Conservation (phyloP, 2,329 filamentous ascomycete species). For the Botrytis pseudocinerea region DNA sequence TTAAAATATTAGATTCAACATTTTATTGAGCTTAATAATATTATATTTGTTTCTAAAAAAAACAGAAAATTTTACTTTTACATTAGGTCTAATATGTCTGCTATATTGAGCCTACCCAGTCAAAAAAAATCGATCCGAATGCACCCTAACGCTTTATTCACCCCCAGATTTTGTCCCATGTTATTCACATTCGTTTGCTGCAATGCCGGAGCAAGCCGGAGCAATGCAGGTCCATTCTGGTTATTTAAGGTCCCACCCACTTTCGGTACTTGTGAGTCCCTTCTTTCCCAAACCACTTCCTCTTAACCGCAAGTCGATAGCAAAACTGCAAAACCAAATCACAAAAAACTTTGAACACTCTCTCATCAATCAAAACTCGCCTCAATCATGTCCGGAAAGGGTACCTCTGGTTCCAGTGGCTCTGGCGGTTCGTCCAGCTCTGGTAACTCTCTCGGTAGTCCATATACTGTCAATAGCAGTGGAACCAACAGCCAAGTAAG, state of each 20-base stretch:
- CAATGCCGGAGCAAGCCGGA: too few species aligned
- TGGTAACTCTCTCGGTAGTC: conserved; percentile 18
- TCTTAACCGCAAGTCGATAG: neutral
- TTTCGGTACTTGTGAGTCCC: neutral
- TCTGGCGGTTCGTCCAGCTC: neutral
- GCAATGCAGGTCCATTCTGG: too few species aligned
- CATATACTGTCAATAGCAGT: conserved; percentile 43
- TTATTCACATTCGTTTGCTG: neutral
- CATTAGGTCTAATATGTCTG: too few species aligned
- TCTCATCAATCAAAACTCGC: neutral
- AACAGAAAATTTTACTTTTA: too few species aligned
- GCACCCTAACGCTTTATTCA: neutral
- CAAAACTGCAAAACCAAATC: neutral
- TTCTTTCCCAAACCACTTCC: neutral
- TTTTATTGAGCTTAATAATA: too few species aligned
- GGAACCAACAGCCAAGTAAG: conserved; percentile 65
- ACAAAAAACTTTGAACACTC: too few species aligned
- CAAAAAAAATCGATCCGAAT: too few species aligned
- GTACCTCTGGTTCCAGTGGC: neutral
- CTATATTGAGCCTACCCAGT: too few species aligned
- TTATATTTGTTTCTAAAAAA: too few species aligned
- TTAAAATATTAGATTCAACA: too few species aligned
- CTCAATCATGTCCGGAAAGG: neutral
- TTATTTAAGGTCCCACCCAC: neutral
- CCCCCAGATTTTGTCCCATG: neutral